These are phyloP conservation scores for Psilocybe mexicana DNA, from an alignment of 1,284 basidiomycete species.

Conservation along the genomic window DNA sequence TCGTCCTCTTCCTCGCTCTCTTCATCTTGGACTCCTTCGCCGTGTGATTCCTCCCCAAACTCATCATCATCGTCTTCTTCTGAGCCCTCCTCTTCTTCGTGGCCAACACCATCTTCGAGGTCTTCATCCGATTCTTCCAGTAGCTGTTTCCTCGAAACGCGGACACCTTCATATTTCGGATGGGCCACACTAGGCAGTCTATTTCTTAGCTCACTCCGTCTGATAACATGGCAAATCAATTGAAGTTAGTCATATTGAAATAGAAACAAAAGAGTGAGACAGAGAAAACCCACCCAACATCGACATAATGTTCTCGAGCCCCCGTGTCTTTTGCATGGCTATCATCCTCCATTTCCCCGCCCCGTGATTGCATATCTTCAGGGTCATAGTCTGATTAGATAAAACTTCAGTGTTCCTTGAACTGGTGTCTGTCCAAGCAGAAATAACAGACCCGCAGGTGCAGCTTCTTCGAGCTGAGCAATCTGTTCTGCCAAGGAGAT, in stretches of 20 bases:
- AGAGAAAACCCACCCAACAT: conserved; percentile 66
- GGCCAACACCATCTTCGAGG: conserved; percentile 24
- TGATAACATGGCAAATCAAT: conserved; percentile 28
- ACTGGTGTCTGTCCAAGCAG: neutral
- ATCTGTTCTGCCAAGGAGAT: conserved; percentile 81
- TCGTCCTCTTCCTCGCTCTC: conserved; percentile 29
- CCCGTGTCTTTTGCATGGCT: conserved; percentile 31
- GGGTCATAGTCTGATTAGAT: conserved; percentile 69
- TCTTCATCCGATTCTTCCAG: conserved; percentile 41
- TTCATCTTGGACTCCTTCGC: conserved; percentile 18
- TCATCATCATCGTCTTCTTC: conserved; percentile 31
- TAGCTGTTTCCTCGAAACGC: conserved; percentile 62
- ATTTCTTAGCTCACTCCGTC: conserved; percentile 70
- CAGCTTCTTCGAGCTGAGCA: conserved; percentile 71
- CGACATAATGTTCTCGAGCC: conserved; percentile 76
- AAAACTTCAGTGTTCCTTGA: neutral
- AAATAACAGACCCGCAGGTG: conserved; percentile 58
- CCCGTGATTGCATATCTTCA: conserved; percentile 56
- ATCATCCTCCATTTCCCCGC: conserved; percentile 31
- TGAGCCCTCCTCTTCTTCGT: conserved; percentile 32
- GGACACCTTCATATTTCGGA: conserved; percentile 76
- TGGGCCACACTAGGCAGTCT: conserved; percentile 61
- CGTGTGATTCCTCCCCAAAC: conserved; percentile 17
- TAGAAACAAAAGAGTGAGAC: neutral
- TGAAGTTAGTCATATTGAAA: conserved; percentile 5